phyloP scores from a whole-genome alignment of 2,329 filamentous ascomycete genomes.

The Paraphaeosphaeria minitans region DNA sequence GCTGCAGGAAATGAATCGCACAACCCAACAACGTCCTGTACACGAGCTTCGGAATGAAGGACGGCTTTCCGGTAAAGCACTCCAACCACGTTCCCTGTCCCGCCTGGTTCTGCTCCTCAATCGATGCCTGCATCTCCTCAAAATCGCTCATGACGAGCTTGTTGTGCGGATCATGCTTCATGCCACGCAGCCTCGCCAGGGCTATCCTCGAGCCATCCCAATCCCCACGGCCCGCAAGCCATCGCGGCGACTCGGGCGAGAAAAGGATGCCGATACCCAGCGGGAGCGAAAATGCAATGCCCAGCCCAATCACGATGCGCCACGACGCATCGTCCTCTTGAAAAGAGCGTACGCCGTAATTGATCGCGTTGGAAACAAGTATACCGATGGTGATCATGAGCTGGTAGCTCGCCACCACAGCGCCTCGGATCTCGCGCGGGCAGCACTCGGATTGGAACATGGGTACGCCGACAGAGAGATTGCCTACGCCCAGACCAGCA shows the following conservation, averaged over 20 bases:
- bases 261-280: neutral
- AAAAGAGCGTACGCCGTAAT: slow-evolving; percentile 50
- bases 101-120: slow-evolving; percentile 33
- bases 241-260: neutral
- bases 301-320: slow-evolving; percentile 41
- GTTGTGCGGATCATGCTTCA: slow-evolving; percentile 55
- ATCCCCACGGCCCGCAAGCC: neutral
- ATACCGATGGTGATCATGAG: slow-evolving; percentile 55
- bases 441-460: slow-evolving; percentile 71
- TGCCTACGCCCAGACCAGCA: slow-evolving; percentile 51
- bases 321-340: slow-evolving; percentile 46
- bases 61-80: slow-evolving; percentile 40
- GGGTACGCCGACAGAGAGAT: slow-evolving; percentile 63
- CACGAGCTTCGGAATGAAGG: slow-evolving; percentile 48
- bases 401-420: slow-evolving; percentile 60
- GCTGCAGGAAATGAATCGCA: slow-evolving; percentile 39
- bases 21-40: slow-evolving; percentile 39
- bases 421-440: slow-evolving; percentile 66
- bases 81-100: slow-evolving; percentile 38
- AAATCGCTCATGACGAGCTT: slow-evolving; percentile 58
- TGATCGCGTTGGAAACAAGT: slow-evolving; percentile 39
- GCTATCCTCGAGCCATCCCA: neutral
- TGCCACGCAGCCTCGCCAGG: slow-evolving; percentile 53
- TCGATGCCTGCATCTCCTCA: slow-evolving; percentile 46
- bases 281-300: neutral